These are phyloP conservation scores for Quercus lobata DNA, from an alignment of 331 rosid species.

Conservation along the genomic window DNA sequence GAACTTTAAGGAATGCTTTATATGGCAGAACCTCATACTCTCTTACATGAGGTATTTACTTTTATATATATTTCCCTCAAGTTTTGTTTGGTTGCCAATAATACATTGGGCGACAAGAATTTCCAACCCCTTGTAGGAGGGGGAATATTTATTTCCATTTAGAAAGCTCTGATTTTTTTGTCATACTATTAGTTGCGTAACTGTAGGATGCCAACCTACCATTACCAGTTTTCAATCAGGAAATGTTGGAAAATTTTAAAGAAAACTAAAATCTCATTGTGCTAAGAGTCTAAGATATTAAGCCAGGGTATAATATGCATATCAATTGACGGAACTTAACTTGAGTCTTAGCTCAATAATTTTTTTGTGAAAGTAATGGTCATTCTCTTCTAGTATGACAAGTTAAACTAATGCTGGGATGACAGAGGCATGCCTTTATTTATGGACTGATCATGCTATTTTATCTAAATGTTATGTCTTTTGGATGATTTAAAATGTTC, in stretches of 20 bases:
- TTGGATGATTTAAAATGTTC: not conserved
- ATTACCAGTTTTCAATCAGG: not conserved
- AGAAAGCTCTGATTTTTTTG: not conserved
- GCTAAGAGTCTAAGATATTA: not conserved
- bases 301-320: not conserved
- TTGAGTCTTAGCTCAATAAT: not conserved
- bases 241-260: not conserved
- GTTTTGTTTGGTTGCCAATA: not conserved
- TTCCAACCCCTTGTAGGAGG: no score
- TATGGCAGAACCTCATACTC: no score
- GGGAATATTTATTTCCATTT: not conserved
- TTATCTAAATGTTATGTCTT: slow-evolving; percentile 1
- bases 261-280: slow-evolving; percentile 4
- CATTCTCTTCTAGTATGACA: not conserved
- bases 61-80: not conserved
- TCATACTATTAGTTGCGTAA: not conserved
- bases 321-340: not conserved
- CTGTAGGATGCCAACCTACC: not conserved
- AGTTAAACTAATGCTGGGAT: not conserved
- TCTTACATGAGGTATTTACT: no score
- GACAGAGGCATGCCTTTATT: not conserved
- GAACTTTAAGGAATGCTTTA: no score
- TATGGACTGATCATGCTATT: not conserved
- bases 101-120: not conserved
- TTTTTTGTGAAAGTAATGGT: not conserved